phyloP scores from a whole-genome alignment of 1,284 basidiomycete species.

The Ganoderma lingzhi region DNA sequence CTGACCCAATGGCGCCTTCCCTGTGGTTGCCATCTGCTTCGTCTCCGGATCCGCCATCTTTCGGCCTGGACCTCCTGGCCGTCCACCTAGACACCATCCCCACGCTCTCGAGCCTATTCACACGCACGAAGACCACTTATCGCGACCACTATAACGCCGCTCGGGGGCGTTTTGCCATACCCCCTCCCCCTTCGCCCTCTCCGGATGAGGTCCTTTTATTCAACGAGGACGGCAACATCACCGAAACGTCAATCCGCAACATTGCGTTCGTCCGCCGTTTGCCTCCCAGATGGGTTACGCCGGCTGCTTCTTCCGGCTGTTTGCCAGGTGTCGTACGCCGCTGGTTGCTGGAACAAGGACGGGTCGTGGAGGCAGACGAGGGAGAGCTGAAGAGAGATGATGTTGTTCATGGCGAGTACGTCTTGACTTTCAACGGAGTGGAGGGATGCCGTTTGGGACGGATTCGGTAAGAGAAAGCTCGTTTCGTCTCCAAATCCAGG shows the following conservation, averaged over 20 bases:
- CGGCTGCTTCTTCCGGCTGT: constrained; percentile 64
- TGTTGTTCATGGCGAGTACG: constrained; percentile 64
- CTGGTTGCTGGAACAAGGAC: constrained; percentile 68
- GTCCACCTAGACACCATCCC: constrained; percentile 62
- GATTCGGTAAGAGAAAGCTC: not conserved
- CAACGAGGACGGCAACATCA: constrained; percentile 57
- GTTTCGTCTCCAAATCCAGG: not conserved
- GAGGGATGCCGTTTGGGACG: constrained; percentile 66
- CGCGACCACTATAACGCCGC: constrained; percentile 67
- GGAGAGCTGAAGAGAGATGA: constrained; percentile 50
- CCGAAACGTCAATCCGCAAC: constrained; percentile 75
- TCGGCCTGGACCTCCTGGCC: constrained; percentile 38
- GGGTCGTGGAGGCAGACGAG: constrained; percentile 55
- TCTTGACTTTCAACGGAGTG: constrained; percentile 76
- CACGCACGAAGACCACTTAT: constrained; percentile 73
- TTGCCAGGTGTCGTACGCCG: constrained; percentile 73
- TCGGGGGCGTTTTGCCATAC: constrained; percentile 58
- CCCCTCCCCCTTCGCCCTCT: constrained; percentile 41
- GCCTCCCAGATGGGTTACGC: constrained; percentile 67
- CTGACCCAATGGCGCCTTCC: constrained; percentile 42
- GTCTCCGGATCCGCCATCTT: constrained; percentile 11
- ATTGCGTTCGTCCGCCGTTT: constrained; percentile 59
- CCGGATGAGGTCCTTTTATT: constrained; percentile 68
- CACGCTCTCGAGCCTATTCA: constrained; percentile 63
- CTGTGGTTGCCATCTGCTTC: constrained; percentile 28